These are phyloP conservation scores for Tulasnella sp. DNA, from an alignment of 768 basidiomycete species.

Conservation along the genomic window DNA sequence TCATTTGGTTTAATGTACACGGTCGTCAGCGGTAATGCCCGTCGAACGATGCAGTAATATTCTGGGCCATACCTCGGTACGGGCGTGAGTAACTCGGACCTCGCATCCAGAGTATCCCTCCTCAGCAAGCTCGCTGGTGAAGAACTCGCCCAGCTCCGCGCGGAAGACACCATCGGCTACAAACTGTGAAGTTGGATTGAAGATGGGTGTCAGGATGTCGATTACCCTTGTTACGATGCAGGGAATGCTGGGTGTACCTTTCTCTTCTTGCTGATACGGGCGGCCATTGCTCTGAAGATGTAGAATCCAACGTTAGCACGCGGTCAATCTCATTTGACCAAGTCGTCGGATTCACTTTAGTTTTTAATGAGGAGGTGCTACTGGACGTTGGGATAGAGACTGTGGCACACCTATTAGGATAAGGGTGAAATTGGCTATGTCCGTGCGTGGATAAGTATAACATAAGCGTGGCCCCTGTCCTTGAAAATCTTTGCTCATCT, in stretches of 20 bases:
- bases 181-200: slow-evolving; percentile 46
- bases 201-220: not conserved
- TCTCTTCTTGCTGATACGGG: slow-evolving; percentile 95
- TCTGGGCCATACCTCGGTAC: slow-evolving; percentile 72
- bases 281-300: slow-evolving; percentile 51
- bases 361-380: no score
- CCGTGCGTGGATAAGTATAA: not conserved
- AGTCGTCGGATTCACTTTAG: not conserved
- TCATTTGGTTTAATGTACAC: not conserved
- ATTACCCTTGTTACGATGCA: not conserved
- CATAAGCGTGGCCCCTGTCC: not conserved
- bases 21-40: not conserved
- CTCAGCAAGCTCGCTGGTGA: slow-evolving; percentile 94
- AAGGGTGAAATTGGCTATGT: not conserved
- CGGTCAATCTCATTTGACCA: not conserved
- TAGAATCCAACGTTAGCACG: not conserved
- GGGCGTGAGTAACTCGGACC: slow-evolving; percentile 97
- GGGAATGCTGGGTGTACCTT: slow-evolving; percentile 43
- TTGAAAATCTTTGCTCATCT: slow-evolving; percentile 6
- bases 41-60: not conserved
- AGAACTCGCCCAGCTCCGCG: slow-evolving; percentile 99
- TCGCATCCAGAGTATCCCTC: slow-evolving; percentile 99
- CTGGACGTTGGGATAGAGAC: slow-evolving; percentile 10
- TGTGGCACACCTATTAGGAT: not conserved
- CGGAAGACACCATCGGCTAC: slow-evolving; percentile 98